Evolutionary conservation across 805 yeast genomes (phyloP), one percentile per base, ranked within the genome.

Genomic region (Saccharomycopsis sp.): DNA sequence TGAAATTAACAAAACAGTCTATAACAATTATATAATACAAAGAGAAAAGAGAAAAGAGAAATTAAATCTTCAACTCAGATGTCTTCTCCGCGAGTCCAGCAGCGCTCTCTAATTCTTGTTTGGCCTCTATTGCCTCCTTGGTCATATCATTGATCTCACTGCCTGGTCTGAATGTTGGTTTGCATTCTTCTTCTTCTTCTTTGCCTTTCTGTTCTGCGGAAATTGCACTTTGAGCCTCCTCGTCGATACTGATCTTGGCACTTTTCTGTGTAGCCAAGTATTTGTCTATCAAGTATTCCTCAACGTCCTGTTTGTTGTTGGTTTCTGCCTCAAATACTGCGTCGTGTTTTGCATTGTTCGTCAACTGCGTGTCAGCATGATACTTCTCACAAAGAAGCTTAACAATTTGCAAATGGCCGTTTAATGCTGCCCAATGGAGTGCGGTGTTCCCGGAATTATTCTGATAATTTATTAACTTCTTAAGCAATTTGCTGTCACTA

Each of bases 391-490:
- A 85, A 51, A 94, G 74, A 12, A 81, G 66, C 69, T 86, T 73
- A 20, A 89, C 93, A 7, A 86, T 75, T 2, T 80, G 84, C 58
- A 89, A 70, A 66, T 91, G 91, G 1, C 97, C 98, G 66, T 89
- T 91, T 64, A 84, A 80, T 0, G 96, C 80, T 0, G 98, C 97
- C 99, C 99, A 94, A 70, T 94, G 98, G 63, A 94, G 76, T 0
- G 98, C 87, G 0, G 99, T 92, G 70, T 94, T 94, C 1, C 98
- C 99, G 20, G 87, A 82, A 54, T 82, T 87, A 69, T 94, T 94
- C 57, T 75, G 77, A 19, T 71, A 67, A 61, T 82, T 79, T 19
- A 83, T 78, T 47, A 80, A 70, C 15, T 64, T 62, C n/a, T 69
- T 71, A 15, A 82, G 81, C 8, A 82, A 78, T 35, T 70, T 75